Evolutionary conservation across 2,329 filamentous ascomycete species (phyloP).

Genomic region (Colletotrichum spaethianum): DNA sequence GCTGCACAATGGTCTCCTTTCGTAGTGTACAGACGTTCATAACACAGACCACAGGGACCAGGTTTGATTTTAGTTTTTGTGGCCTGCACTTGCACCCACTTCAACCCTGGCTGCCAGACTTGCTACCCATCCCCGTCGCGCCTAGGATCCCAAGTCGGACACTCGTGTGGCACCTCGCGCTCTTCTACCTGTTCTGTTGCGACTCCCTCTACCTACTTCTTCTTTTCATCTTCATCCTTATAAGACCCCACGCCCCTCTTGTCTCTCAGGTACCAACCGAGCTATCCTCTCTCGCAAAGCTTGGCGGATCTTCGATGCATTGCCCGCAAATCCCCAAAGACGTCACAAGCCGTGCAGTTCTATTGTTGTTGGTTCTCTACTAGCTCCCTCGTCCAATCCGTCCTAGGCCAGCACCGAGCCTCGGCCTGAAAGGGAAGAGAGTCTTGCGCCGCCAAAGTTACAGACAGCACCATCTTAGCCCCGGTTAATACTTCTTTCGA

Average conservation of each 20-base stretch:
- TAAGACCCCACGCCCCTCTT: slow-evolving; percentile 24
- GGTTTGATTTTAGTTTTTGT: slow-evolving; percentile 8
- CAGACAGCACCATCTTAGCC: slow-evolving; percentile 4
- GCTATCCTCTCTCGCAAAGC: slow-evolving; percentile 21
- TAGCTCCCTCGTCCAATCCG: slow-evolving; percentile 11
- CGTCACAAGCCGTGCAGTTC: slow-evolving; percentile 10
- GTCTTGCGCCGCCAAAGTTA: slow-evolving; percentile 25
- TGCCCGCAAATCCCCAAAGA: slow-evolving; percentile 8
- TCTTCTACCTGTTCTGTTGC: background rate
- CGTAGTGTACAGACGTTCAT: background rate
- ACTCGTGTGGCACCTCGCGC: background rate
- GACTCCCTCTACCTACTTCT: background rate
- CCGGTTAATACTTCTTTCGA: background rate
- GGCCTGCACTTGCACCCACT: slow-evolving; percentile 5
- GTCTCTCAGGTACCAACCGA: background rate
- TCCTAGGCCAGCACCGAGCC: slow-evolving; percentile 10
- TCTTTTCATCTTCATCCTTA: slow-evolving; percentile 4
- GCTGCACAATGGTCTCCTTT: background rate
- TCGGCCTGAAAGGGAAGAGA: slow-evolving; percentile 26
- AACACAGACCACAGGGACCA: slow-evolving; percentile 18
- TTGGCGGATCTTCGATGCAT: slow-evolving; percentile 36
- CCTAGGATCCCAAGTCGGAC: background rate
- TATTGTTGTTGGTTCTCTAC: slow-evolving; percentile 18
- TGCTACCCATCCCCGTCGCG: background rate
- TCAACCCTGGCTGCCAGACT: background rate